Percentiles rank a stretch among this genome's conserved stretches.
phyloP scores from a whole-genome alignment of 495 filamentous ascomycete species.

The Penicillium malachiteum region DNA sequence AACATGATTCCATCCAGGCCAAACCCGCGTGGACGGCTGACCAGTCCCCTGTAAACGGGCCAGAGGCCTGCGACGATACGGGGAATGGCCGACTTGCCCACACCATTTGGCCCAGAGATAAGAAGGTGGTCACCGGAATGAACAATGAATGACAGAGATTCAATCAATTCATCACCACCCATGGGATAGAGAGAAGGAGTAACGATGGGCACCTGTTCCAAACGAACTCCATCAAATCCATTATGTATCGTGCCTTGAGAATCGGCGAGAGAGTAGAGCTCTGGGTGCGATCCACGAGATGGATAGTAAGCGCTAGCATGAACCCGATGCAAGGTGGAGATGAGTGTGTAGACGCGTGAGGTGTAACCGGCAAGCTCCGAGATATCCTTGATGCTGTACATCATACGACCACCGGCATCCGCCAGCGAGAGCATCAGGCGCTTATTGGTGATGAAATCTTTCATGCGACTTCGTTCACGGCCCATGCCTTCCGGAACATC shows the following conservation, averaged over 20 bases:
- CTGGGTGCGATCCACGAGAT: slow-evolving; percentile 63
- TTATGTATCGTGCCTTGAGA: slow-evolving; percentile 89
- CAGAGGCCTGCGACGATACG: slow-evolving; percentile 91
- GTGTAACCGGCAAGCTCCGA: slow-evolving; percentile 96
- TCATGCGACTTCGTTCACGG: slow-evolving; percentile 83
- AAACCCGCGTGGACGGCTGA: slow-evolving; percentile 75
- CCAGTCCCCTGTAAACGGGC: slow-evolving; percentile 92
- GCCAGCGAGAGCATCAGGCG: slow-evolving; percentile 96
- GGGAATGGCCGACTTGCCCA: slow-evolving; percentile 88
- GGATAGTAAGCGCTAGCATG: slow-evolving; percentile 85
- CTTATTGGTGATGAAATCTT: slow-evolving; percentile 99
- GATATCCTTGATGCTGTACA: slow-evolving; percentile 97
- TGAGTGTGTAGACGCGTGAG: slow-evolving; percentile 90
- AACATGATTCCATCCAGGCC: slow-evolving; percentile 97
- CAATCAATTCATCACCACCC: slow-evolving; percentile 87
- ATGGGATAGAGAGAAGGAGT: slow-evolving; percentile 76
- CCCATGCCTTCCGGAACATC: slow-evolving; percentile 42
- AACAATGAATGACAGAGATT: slow-evolving; percentile 82
- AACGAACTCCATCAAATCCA: slow-evolving; percentile 89
- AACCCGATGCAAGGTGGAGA: slow-evolving; percentile 89
- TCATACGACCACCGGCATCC: slow-evolving; percentile 95
- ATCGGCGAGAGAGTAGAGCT: slow-evolving; percentile 84
- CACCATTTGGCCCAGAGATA: slow-evolving; percentile 92
- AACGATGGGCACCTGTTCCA: slow-evolving; percentile 92
- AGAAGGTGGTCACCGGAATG: slow-evolving; percentile 88